These are phyloP conservation scores for Arthrobotrys musiformis DNA, from an alignment of 2,329 filamentous ascomycete genomes.

Conservation along the genomic window DNA sequence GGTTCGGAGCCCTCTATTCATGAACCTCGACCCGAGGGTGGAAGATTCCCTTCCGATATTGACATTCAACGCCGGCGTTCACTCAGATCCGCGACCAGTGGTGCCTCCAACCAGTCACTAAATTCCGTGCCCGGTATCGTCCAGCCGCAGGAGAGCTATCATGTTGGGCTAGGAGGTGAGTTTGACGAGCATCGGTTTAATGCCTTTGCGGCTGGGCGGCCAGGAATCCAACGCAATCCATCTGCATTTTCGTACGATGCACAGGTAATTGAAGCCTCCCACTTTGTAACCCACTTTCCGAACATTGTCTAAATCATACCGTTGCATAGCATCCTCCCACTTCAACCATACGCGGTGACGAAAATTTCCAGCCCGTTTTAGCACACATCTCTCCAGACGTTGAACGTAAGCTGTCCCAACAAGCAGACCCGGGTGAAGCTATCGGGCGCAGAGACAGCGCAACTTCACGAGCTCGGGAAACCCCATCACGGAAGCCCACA, in stretches of 20 bases:
- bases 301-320: not conserved
- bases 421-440: slow-evolving; percentile 13
- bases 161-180: slow-evolving; percentile 36
- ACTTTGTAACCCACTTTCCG: not conserved
- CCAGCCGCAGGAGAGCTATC: slow-evolving; percentile 63
- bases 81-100: slow-evolving; percentile 65
- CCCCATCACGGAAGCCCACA: slow-evolving; percentile 58
- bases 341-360: slow-evolving; percentile 56
- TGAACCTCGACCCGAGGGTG: slow-evolving; percentile 71
- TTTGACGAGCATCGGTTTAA: slow-evolving; percentile 57
- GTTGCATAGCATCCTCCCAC: slow-evolving; percentile 53
- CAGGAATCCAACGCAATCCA: slow-evolving; percentile 59
- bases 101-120: slow-evolving; percentile 65
- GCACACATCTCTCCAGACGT: slow-evolving; percentile 57
- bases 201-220: slow-evolving; percentile 53
- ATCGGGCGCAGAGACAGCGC: slow-evolving; percentile 35
- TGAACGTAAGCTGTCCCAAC: slow-evolving; percentile 56
- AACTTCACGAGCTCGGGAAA: slow-evolving; percentile 50
- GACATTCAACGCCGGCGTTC: slow-evolving; percentile 78
- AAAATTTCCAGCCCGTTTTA: slow-evolving; percentile 57
- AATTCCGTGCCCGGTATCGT: slow-evolving; percentile 70
- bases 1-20: slow-evolving; percentile 58
- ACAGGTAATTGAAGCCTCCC: slow-evolving; percentile 48
- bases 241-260: slow-evolving; percentile 59
- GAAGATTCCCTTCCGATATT: slow-evolving; percentile 94